Evolutionary conservation across 2,329 filamentous ascomycete species (phyloP).

Genomic region (Tothia fuscella): DNA sequence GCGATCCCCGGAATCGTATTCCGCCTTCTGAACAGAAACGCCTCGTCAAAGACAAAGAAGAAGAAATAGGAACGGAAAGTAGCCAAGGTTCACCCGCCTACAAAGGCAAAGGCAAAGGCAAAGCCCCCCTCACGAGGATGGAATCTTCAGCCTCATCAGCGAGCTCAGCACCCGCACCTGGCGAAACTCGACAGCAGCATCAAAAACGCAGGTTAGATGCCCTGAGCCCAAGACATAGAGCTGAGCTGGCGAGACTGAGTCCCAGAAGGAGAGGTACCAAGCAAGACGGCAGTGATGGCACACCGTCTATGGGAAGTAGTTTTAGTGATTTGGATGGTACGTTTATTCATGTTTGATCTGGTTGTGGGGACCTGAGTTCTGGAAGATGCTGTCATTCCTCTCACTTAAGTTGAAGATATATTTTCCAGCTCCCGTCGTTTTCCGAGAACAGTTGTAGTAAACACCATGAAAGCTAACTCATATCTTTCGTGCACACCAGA

Average conservation of each 20-base stretch:
- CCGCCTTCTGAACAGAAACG: neutral
- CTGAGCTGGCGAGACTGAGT: slow-evolving; percentile 45
- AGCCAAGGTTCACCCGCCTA: neutral
- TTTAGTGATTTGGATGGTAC: slow-evolving; percentile 73
- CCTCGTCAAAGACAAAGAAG: neutral
- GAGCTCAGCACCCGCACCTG: slow-evolving; percentile 6
- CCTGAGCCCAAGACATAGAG: slow-evolving; percentile 42
- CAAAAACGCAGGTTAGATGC: slow-evolving; percentile 16
- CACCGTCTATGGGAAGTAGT: slow-evolving; percentile 72
- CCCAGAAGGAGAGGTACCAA: slow-evolving; percentile 39
- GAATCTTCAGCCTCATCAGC: slow-evolving; percentile 10
- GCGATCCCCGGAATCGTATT: neutral
- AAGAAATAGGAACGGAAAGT: neutral
- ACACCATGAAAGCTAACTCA: slow-evolving; percentile 3
- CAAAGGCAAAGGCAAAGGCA: slow-evolving; percentile 8
- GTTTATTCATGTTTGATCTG: slow-evolving; percentile 12
- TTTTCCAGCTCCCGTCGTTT: too few species aligned
- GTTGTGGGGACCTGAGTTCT: too few species aligned
- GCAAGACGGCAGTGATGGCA: slow-evolving; percentile 57
- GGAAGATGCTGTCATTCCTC: too few species aligned
- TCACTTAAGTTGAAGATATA: too few species aligned
- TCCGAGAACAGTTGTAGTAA: neutral
- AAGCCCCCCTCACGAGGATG: slow-evolving; percentile 4
- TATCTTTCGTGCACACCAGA: slow-evolving; percentile 35
- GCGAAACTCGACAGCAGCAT: neutral